phyloP scores from a whole-genome alignment of 495 filamentous ascomycete species.

The Trichodelitschia bisporula region DNA sequence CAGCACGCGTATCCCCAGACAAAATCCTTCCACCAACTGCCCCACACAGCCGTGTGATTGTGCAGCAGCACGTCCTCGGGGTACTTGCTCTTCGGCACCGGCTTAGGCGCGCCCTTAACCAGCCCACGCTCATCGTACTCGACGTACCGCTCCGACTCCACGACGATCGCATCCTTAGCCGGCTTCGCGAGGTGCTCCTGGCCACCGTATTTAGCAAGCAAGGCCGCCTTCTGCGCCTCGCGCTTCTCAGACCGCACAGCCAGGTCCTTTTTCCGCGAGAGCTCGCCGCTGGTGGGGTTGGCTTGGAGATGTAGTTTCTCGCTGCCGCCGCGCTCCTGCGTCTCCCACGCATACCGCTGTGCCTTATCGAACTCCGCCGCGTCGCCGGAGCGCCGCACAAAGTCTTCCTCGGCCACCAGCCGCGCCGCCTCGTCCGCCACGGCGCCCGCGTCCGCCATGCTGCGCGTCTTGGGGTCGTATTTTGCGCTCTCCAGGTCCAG shows the following conservation, averaged over 20 bases:
- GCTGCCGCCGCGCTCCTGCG: constrained; percentile 53
- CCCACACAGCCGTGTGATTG: constrained; percentile 87
- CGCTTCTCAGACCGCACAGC: constrained; percentile 46
- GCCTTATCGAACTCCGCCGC: constrained; percentile 86
- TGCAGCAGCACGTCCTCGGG: constrained; percentile 65
- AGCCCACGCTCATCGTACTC: constrained; percentile 81
- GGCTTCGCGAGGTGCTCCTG: constrained; percentile 36
- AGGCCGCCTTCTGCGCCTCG: constrained; percentile 37
- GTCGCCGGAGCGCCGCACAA: constrained; percentile 73
- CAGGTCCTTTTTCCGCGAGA: constrained; percentile 50
- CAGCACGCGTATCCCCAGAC: constrained; percentile 97
- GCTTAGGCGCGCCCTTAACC: constrained; percentile 70
- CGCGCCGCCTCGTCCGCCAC: constrained; percentile 62
- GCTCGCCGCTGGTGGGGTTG: constrained; percentile 82
- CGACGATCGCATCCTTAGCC: constrained; percentile 38
- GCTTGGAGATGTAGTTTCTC: constrained; percentile 73
- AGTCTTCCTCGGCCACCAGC: constrained; percentile 84
- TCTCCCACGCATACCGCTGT: constrained; percentile 82
- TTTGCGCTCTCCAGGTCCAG: constrained; percentile 90
- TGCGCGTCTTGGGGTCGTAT: constrained; percentile 91
- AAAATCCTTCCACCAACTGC: constrained; percentile 92
- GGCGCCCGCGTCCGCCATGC: constrained; percentile 77
- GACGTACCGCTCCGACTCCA: constrained; percentile 68
- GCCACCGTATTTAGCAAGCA: constrained; percentile 71
- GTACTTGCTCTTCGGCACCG: constrained; percentile 64